Evolutionary conservation across 164 flowering plant genomes (phyloP).

Genomic region (Tetracentron sinense): DNA sequence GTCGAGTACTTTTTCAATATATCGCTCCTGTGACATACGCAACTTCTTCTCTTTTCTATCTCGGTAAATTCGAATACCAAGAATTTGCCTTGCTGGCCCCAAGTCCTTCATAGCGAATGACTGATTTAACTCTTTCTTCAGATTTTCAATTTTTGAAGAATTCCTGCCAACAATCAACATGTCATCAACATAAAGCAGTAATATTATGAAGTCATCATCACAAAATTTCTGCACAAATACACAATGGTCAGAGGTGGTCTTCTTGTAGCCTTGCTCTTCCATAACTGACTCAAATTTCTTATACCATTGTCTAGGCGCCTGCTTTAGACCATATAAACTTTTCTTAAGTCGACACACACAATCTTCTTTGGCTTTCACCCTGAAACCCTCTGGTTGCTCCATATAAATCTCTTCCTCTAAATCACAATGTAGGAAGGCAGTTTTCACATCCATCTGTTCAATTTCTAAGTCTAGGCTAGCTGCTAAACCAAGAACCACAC

Average conservation of each 20-base stretch:
- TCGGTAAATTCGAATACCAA: neutral
- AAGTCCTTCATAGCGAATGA: neutral
- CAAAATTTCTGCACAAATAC: neutral
- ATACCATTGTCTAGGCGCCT: neutral
- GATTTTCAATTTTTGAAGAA: neutral
- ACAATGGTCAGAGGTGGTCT: neutral
- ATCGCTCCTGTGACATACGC: neutral
- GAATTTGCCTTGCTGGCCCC: neutral
- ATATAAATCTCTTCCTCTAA: neutral
- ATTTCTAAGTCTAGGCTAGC: neutral
- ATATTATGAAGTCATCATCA: too few relatives aligned
- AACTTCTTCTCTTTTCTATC: neutral
- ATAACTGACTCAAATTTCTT: neutral
- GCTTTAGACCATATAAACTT: neutral
- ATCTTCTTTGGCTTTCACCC: neutral
- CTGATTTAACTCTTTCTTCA: too few relatives aligned
- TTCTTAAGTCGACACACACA: neutral
- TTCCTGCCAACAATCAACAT: neutral
- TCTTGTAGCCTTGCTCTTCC: neutral
- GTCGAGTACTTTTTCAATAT: neutral
- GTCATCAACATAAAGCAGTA: neutral
- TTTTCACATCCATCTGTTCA: constrained; percentile 5
- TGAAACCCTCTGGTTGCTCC: neutral
- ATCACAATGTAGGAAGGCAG: neutral
- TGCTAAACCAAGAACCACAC: neutral